Base-by-base conservation (phyloP, 768 basidiomycete genomes). In the Russula sp. region DNA sequence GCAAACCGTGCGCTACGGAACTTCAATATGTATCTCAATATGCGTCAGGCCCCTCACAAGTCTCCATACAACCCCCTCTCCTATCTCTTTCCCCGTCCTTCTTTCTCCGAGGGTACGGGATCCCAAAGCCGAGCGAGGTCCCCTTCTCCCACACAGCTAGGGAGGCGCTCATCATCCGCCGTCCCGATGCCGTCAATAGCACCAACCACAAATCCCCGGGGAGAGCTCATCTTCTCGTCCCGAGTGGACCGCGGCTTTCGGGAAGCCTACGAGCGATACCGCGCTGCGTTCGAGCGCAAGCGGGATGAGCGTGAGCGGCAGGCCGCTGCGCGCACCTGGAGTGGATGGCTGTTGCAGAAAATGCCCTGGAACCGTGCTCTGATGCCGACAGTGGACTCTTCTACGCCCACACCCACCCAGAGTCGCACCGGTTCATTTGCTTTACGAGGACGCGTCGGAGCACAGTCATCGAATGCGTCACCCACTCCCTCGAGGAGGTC, bases 1-100 rank as follows among this genome's bases (percentile, higher is more conserved):
- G 93, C 95, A 8, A 99, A 98, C 73, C 83, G 87, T 49, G 86
- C 94, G 0, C 79, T 99, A 14, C 84, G 96, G 18, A 89, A 87
- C 20, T 88, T 98, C 73, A 99, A 99, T 73, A 95, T 99, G 86
- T 91, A 92, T 69, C 81, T 99, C 67, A 99, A 99, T 75, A 90
- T 96, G 69, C 88, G 94, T 45, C 83, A 85, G 66, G 87, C 86
- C 2, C 83, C 92, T 0, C 75, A 90, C 16, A 79, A 82, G 36
- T 83, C 87, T 64, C 65, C 77, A 73, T 76, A 69, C 65, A 85
- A 81, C 68, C 81, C 81, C 8, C 72, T 86, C 51, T 72, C 79
- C n/a, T 80, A 83, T 73, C 79, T 86, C 73, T 83, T 83, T 60
- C 78, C 79, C 11, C 75, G 79, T 25, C 76, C 80, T 57, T 59